These are phyloP conservation scores for Xylariaceae sp. DNA, from an alignment of 2,329 filamentous ascomycete species.

Conservation along the genomic window DNA sequence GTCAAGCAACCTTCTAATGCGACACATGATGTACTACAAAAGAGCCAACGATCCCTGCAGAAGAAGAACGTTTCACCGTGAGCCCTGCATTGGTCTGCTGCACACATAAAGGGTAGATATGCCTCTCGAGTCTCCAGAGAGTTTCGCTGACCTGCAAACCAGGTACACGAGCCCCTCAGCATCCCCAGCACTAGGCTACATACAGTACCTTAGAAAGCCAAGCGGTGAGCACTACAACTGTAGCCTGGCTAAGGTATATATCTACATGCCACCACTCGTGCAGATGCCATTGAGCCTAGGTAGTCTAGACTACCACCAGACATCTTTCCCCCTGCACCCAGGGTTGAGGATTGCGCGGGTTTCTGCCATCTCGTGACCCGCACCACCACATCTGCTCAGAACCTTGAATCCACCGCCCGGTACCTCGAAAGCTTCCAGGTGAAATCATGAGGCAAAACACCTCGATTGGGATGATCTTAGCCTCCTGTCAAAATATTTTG, in stretches of 20 bases:
- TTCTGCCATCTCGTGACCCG: constrained; percentile 14
- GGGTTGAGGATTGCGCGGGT: no score
- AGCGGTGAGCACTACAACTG: constrained; percentile 9
- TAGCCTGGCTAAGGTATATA: no score
- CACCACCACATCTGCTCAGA: background rate
- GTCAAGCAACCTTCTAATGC: background rate
- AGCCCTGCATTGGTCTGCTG: constrained; percentile 13
- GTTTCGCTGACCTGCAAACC: background rate
- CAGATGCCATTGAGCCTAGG: background rate
- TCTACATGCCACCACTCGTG: no score
- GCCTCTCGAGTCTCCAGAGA: background rate
- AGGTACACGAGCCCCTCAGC: background rate
- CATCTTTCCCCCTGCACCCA: background rate
- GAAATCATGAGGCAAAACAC: no score
- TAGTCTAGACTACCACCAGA: no score
- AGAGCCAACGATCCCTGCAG: constrained; percentile 3
- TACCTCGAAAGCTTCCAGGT: no score
- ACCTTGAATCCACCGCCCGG: background rate
- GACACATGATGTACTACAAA: background rate
- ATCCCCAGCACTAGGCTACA: background rate
- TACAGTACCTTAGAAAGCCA: no score
- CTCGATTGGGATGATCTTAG: no score
- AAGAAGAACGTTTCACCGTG: constrained; percentile 4
- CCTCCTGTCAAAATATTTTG: no score
- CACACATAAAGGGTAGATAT: background rate